Base-by-base conservation (phyloP, 139 green algal species). In the Chlorella sorokiniana region DNA sequence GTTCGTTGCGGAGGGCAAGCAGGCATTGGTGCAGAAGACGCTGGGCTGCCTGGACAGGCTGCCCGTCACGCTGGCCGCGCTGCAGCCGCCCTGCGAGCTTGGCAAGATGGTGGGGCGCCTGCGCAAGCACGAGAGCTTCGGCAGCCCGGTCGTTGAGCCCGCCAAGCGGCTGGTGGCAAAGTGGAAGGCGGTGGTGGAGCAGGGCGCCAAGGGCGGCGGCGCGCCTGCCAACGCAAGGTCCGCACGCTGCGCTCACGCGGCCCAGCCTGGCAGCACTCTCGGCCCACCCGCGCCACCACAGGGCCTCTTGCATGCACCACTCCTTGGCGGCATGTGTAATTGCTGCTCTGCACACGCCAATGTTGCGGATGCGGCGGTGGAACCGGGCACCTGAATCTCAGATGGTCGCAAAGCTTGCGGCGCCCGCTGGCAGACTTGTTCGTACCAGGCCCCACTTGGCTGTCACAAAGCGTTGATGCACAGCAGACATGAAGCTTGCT, bases 171-270 rank as follows among this genome's bases (percentile, higher is more conserved):
- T 89, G 54, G 83, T 89, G 52, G 78, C 72, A 1, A 79, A 71
- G 31, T 89, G 85, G 85, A 84, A 81, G 74, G 52, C 48, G 2
- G 31, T 76, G 65, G 82, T 88, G 37, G 75, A 86, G 52, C 22
- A 78, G n/a, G 64, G 41, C 44, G 35, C 29, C 23, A 56, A 64
- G 18, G 70, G 44, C 1, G 51, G 20, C 54, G 35, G 31, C 8
- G 68, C 33, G 3, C n/a, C 59, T 9, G 71, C 16, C n/a, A 35
- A 3, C 25, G 61, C 35, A 29, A 73, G 38, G 41, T 67, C 56
- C 20, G 56, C 75, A 35, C 35, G 18, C n/a, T 9, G 44, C 9
- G 37, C 62, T 14, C 69, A 11, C 38, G 16, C 11, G 14, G 64
- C 37, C n/a, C n/a, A n/a, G n/a, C n/a, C n/a, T n/a, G n/a, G n/a